phyloP scores from a whole-genome alignment of 768 basidiomycete species.

The Russula foetens region DNA sequence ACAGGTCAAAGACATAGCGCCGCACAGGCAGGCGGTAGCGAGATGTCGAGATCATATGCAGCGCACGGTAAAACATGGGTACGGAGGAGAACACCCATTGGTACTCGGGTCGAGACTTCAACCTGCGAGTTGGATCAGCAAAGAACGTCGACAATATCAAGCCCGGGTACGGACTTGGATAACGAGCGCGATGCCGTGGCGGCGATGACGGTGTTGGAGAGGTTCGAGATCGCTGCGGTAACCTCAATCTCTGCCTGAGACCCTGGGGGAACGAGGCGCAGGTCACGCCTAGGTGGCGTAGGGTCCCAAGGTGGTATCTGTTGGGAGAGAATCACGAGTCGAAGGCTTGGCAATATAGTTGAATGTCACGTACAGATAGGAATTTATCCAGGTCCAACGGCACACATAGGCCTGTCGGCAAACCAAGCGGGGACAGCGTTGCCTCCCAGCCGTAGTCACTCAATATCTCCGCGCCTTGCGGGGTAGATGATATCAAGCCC shows the following conservation, averaged over 20 bases:
- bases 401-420: conserved; percentile 86
- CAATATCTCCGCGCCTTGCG: conserved; percentile 86
- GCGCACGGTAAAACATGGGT: conserved; percentile 71
- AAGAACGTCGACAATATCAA: neutral
- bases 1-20: conserved; percentile 87
- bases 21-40: conserved; percentile 90
- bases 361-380: conserved; percentile 48
- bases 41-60: conserved; percentile 82
- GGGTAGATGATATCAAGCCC: conserved; percentile 85
- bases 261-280: conserved; percentile 54
- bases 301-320: conserved; percentile 69
- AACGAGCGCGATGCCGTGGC: conserved; percentile 89
- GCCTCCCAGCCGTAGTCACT: conserved; percentile 94
- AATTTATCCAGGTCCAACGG: conserved; percentile 80
- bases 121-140: conserved; percentile 33
- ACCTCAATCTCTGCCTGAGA: conserved; percentile 73
- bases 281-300: conserved; percentile 28
- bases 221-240: conserved; percentile 83
- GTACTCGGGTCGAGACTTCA: conserved; percentile 73
- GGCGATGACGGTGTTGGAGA: conserved; percentile 93
- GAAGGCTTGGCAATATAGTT: neutral
- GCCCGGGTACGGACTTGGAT: conserved; percentile 48
- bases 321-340: conserved; percentile 2
- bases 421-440: conserved; percentile 74
- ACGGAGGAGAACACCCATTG: conserved; percentile 70